Base-by-base conservation (phyloP, 192 early-diverging fungal species). In the Podila horticola region DNA sequence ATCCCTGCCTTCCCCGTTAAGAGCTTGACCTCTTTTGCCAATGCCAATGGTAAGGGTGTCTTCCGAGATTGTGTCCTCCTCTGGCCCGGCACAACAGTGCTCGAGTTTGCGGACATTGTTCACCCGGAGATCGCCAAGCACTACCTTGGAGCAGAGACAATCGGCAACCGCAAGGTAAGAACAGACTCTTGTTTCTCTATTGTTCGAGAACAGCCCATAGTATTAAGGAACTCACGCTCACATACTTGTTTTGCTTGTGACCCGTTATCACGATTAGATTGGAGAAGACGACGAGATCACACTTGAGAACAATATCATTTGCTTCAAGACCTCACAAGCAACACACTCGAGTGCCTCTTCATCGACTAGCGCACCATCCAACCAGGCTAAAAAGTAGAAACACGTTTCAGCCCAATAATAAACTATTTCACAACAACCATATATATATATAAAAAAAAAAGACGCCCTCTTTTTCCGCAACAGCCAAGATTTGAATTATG, bases 11-110 rank as follows among this genome's bases (percentile, higher is more conserved):
- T 86, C 76, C 92, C 93, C 8, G 94, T 95, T 26, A 92, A 91
- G 82, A 94, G 90, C 69, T 74, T 94, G 61, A 74, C 85, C 31
- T 94, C 86, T 34, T 95, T 95, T 75, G 72, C 77, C n/a, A 83
- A 86, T 68, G 66, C 67, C 2, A 82, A 84, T 33, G 84, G 79
- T 17, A 81, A 72, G 26, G 87, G 90, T 12, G 93, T 90, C 10
- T 94, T 96, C 66, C 85, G 85, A 20, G 94, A 96, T 73, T 95
- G 94, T 69, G 67, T 95, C 48, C 68, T 94, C 38, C 86, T 94
- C 17, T 87, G 86, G 72, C 89, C 88, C 5, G 91, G 90, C 13
- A 94, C 92, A 12, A 95, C 91, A 0, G 93, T 96, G 26, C 86
- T 92, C 33, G 90, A 94, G 74, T 88, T 95, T 86, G 94, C 94